Base-by-base conservation (phyloP, 768 basidiomycete species). In the Hericium coralloides region DNA sequence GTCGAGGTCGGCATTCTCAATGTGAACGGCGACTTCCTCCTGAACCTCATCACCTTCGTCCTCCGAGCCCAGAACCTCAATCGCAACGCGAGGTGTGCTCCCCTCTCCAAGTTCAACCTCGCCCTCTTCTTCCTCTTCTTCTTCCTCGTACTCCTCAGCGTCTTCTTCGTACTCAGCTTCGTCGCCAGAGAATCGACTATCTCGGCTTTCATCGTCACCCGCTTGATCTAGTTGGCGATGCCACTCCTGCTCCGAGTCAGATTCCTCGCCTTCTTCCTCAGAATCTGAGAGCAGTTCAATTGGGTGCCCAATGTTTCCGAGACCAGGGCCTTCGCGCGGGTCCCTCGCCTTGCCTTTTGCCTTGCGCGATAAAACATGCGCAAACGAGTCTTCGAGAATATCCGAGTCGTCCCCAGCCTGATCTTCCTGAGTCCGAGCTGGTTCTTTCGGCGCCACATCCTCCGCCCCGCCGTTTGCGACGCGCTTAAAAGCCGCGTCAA, bases 241-340 rank as follows among this genome's bases (percentile, higher is more conserved):
- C 66, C 70, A 6, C 20, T 63, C 65, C 14, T 50, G 62, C 20
- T 60, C 59, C 39, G 63, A 58, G 20, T 52, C 58, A 36, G 60
- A 65, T 38, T 61, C 68, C 56, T 61, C 69, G 50, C 39, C 56
- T 57, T 57, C 58, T 6, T 58, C 53, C 17, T 69, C 72, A 12
- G 72, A 74, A 49, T 69, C 74, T 43, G 62, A 67, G 31, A 79
- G 73, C 5, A 63, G 58, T 58, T 79, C 76, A 53, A 82, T 81
- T 12, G 79, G 80, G 47, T 77, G 69, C 37, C 69, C 23, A 67
- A 68, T 37, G 71, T 68, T 67, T 22, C 72, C 70, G 22, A 80
- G 71, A 3, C 81, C 80, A 49, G 81, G 78, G 7, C 81, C 83
- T 63, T 84, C 81, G 41, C 79, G 70, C 7, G 79, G 78, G 63